Evolutionary conservation across 768 basidiomycete genomes (phyloP), one percentile per base, ranked within the genome.

Genomic region (Lentinula aciculospora): DNA sequence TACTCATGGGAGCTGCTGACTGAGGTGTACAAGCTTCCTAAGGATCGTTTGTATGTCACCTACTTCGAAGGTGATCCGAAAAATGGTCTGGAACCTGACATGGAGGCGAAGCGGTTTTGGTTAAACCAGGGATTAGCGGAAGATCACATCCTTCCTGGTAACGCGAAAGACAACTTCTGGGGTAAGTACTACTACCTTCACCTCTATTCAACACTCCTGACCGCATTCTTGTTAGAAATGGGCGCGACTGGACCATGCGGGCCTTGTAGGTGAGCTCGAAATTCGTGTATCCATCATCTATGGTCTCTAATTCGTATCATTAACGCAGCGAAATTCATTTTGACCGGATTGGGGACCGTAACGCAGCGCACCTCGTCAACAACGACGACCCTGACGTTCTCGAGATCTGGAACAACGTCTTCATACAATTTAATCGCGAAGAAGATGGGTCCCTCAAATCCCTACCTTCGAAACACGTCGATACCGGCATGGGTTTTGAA

Each of bases 371-470:
- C 65, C 84, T 97, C 47, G 97, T 99, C 63, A 98, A 99, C 70
- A 80, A 86, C 64, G 97, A 99, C 69, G 97, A 98, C 67, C 94
- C 97, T 1, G 87, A 95, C 61, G 97, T 99, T 7, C 81, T 99
- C 58, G 94, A 96, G 72, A 95, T 99, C 63, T 99, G 97, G 97
- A 99, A 99, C 77, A 98, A 97, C 69, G 97, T 99, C 57, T 99
- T 98, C 70, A 98, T 99, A 68, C 95, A 98, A 66, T 99, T 90
- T 77, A 98, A 99, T 69, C 90, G 97, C 47, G 96, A 98, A 71
- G 82, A 84, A 44, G 90, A 95, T 58, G 89, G 90, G 39, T 83
- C 86, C 19, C 81, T 99, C 15, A 84, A 81, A 53, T 59, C 82
- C 1, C 81, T 99, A 13, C 97, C 97, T 25, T 83, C 87, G 31